Percentiles rank a stretch among this genome's conserved stretches.
Conservation (phyloP, 305 asterid species). For the Fraxinus albicans region DNA sequence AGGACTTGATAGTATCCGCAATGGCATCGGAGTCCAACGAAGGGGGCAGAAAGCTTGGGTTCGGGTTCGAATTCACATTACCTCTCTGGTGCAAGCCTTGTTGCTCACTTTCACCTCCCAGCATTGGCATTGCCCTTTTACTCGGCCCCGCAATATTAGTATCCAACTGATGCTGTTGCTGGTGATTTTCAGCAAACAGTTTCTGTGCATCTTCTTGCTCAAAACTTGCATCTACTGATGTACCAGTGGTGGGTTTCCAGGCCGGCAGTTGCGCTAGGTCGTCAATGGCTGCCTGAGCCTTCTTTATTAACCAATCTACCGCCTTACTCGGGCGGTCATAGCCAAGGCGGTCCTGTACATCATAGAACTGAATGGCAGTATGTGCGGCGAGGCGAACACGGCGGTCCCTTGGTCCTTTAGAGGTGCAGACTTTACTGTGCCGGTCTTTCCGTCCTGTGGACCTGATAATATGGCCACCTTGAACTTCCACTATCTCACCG, state of each 20-base stretch:
- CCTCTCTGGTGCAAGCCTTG: slow-evolving; percentile 9
- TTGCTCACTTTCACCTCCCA: slow-evolving; percentile 18
- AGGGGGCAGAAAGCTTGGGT: slow-evolving; percentile 61
- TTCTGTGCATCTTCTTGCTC: slow-evolving; percentile 31
- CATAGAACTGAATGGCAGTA: slow-evolving; percentile 93
- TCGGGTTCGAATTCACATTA: slow-evolving; percentile 21
- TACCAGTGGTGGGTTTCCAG: slow-evolving; percentile 70
- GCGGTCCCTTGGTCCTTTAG: slow-evolving; percentile 91
- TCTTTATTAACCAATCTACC: slow-evolving; percentile 88
- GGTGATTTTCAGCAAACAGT: slow-evolving; percentile 24
- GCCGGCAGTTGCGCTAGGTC: slow-evolving; percentile 76
- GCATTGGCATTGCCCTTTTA: slow-evolving; percentile 33
- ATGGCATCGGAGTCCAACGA: slow-evolving; percentile 72
- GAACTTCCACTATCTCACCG: slow-evolving; percentile 85
- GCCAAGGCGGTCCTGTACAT: slow-evolving; percentile 89
- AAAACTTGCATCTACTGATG: slow-evolving; percentile 23
- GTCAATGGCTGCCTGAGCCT: slow-evolving; percentile 81
- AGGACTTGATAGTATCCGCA: slow-evolving; percentile 79
- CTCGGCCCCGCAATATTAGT: slow-evolving; percentile 27
- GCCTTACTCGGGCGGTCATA: slow-evolving; percentile 98
- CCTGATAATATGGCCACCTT: slow-evolving; percentile 87
- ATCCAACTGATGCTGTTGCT: slow-evolving; percentile 20
- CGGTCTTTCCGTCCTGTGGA: slow-evolving; percentile 84
- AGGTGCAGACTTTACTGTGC: slow-evolving; percentile 91
- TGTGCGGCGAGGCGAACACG: slow-evolving; percentile 92